Evolutionary conservation across 148 eudicot genomes (phyloP), one percentile per base, ranked within the genome.

Genomic region (Diospyros lotus): DNA sequence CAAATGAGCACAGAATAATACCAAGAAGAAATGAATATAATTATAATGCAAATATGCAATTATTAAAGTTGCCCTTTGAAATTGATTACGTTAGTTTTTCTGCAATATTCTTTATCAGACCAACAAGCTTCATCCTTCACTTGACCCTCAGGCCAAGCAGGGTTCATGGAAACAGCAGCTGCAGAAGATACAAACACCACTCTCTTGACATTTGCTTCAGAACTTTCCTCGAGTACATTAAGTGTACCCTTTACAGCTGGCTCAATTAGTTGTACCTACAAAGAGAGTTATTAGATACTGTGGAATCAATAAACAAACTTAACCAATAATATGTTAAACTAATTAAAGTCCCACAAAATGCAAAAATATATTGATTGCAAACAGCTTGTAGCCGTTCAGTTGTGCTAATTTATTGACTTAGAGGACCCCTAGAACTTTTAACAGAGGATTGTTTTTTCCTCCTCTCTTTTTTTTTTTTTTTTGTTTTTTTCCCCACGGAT

Each of bases 161-260:
- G 90, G 76, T 76, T 76, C 77, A 84, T 9, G 12, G 0, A 2
- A 63, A 84, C 41, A 9, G 90, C 87, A 78, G 82, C 84, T 62
- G 5, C 60, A 40, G 87, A 87, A 15, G 90, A 87, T 50, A 84
- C 84, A 78, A 80, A 40, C 55, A 87, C 84, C 63, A 82, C 84
- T 60, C 86, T 77, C 66, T 64, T 79, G 54, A 84, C 84, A 51
- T 74, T 78, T 56, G 84, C 84, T 72, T 80, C 86, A 42, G 72
- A 56, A 71, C 82, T 82, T 73, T 86, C 87, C 75, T 82, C 80
- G 12, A 84, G 81, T 58, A 87, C 86, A 72, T 87, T 84, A 15
- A 73, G 79, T 6, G 87, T 87, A 52, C 87, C 90, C n/a, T 84
- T 73, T 5, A 84, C 77, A 56, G 90, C 87, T 41, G 90, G 90